phyloP scores from a whole-genome alignment of 768 basidiomycete species.

The Lactifluus echinatus region DNA sequence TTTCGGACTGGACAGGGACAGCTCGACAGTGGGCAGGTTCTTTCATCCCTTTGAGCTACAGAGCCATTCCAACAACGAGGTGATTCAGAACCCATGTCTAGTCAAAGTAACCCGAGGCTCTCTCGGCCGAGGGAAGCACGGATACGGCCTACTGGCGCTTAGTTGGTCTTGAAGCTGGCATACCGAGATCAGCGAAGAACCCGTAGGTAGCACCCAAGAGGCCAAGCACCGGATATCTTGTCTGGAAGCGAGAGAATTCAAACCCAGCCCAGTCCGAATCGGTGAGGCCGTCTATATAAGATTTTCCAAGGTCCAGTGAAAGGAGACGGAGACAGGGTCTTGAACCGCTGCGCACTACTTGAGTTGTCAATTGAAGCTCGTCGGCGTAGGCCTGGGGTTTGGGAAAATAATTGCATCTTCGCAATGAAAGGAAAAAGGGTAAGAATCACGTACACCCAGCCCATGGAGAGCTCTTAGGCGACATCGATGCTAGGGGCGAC shows the following conservation, averaged over 20 bases:
- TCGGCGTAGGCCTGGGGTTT: not conserved
- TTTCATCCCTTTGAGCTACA: too few species aligned
- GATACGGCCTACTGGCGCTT: too few species aligned
- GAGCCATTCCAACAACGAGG: not conserved
- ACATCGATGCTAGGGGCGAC: too few species aligned
- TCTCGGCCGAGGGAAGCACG: not conserved
- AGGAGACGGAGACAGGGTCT: not conserved
- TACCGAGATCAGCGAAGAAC: not conserved
- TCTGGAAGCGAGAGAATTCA: not conserved
- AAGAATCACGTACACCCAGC: too few species aligned
- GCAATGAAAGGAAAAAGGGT: too few species aligned
- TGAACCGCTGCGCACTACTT: conserved; percentile 7
- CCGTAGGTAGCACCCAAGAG: not conserved
- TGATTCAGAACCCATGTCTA: not conserved
- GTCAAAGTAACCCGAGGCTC: too few species aligned
- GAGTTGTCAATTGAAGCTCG: not conserved
- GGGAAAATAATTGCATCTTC: too few species aligned
- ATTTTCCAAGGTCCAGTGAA: too few species aligned
- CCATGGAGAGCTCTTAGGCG: not conserved
- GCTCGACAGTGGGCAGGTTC: too few species aligned
- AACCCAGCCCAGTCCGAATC: not conserved
- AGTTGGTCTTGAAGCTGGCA: too few species aligned
- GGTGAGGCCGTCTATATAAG: not conserved
- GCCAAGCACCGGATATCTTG: not conserved
- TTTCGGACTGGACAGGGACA: not conserved